A percentile compares a stretch with the other conserved stretches of the same genome.
Evolutionary conservation across 2,329 filamentous ascomycete species (phyloP).

Genomic region (Fusarium devonianum): DNA sequence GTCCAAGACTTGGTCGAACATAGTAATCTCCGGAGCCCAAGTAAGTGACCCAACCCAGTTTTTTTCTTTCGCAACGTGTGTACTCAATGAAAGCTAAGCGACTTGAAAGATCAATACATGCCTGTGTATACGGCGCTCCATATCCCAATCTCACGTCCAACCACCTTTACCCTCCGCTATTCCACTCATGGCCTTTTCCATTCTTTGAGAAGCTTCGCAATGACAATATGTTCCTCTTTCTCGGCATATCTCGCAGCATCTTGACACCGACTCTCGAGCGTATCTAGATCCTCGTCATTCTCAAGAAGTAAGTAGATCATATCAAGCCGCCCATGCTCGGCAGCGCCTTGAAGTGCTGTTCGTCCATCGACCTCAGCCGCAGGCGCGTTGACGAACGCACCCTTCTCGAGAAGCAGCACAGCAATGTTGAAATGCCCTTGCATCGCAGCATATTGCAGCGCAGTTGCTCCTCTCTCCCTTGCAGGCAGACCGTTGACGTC

Average conservation of each 20-base stretch:
- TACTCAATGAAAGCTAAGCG: too few species aligned
- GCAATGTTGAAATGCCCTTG: neutral
- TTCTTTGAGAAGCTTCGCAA: too few species aligned
- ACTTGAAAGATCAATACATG: too few species aligned
- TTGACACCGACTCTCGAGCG: neutral
- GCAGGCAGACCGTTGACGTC: slow-evolving; percentile 43
- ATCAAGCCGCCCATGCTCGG: slow-evolving; percentile 11
- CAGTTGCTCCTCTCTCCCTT: fast-evolving
- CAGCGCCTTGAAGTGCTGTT: slow-evolving; percentile 7
- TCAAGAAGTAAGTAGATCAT: slow-evolving; percentile 13
- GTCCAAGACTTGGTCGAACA: too few species aligned
- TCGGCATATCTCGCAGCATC: slow-evolving; percentile 4
- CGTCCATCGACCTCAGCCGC: fast-evolving
- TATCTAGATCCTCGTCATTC: slow-evolving; percentile 6
- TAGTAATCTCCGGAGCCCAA: too few species aligned
- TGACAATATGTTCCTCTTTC: too few species aligned
- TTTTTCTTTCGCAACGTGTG: too few species aligned
- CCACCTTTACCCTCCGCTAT: too few species aligned
- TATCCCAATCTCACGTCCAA: too few species aligned
- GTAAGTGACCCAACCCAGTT: too few species aligned
- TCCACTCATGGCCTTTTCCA: too few species aligned
- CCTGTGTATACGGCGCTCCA: too few species aligned
- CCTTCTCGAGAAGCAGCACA: neutral
- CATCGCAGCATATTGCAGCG: slow-evolving; percentile 1
- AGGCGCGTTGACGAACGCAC: neutral